phyloP scores from a whole-genome alignment of 164 flowering plant species.

The Berberis vulgaris region DNA sequence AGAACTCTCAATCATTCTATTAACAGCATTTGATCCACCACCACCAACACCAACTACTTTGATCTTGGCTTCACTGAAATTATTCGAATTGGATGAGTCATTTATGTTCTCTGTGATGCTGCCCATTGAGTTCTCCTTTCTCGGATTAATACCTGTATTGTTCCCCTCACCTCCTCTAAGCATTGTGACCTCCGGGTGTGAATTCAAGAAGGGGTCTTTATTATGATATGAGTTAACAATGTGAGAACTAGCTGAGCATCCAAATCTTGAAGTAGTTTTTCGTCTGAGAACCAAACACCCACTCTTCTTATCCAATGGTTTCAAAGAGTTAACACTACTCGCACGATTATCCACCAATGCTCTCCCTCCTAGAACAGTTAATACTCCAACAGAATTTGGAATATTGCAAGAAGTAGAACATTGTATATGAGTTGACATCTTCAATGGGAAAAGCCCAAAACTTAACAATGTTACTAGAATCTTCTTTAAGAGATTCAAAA shows the following conservation, averaged over 20 bases:
- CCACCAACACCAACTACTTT: slow-evolving; percentile 99
- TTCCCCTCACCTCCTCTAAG: slow-evolving; percentile 71
- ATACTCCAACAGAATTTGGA: slow-evolving; percentile 30
- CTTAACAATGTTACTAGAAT: too few relatives aligned
- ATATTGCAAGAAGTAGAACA: too few relatives aligned
- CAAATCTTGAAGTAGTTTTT: slow-evolving; percentile 24
- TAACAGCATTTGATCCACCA: slow-evolving; percentile 97
- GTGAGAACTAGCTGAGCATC: slow-evolving; percentile 51
- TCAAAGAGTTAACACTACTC: slow-evolving; percentile 23
- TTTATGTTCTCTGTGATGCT: slow-evolving; percentile 43
- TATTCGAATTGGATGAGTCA: slow-evolving; percentile 33
- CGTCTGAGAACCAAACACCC: slow-evolving; percentile 20
- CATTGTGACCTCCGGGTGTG: slow-evolving; percentile 79
- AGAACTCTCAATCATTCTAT: slow-evolving; percentile 92
- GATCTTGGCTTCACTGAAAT: slow-evolving; percentile 72
- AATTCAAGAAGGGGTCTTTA: slow-evolving; percentile 67
- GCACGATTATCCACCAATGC: slow-evolving; percentile 18
- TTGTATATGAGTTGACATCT: too few relatives aligned
- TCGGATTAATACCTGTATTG: slow-evolving; percentile 25
- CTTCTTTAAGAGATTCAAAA: background rate
- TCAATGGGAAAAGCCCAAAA: too few relatives aligned
- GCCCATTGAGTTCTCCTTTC: slow-evolving; percentile 42
- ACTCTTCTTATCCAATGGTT: slow-evolving; percentile 30
- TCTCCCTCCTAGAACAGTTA: slow-evolving; percentile 45
- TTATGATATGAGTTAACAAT: slow-evolving; percentile 36